Conservation (phyloP, 495 filamentous ascomycete species). For the Podospora pseudoanserina region DNA sequence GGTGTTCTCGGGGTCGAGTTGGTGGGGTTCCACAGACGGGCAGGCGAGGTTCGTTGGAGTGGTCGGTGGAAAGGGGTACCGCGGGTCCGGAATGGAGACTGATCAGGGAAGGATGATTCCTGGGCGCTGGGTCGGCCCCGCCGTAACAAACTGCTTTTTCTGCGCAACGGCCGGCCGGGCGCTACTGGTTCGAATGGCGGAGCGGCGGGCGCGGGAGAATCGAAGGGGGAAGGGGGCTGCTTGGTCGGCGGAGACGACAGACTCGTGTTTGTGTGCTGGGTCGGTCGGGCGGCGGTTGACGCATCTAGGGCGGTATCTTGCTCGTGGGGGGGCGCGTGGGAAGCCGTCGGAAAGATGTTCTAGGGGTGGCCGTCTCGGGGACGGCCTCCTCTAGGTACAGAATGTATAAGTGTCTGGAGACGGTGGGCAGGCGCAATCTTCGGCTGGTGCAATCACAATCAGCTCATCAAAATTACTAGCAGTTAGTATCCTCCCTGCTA, state of each 20-base stretch:
- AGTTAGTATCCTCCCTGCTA: neutral
- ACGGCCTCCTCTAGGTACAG: neutral
- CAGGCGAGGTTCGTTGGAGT: slow-evolving; percentile 38
- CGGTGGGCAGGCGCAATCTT: neutral
- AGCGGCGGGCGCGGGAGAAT: slow-evolving; percentile 21
- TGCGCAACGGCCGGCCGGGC: slow-evolving; percentile 20
- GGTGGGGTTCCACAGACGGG: slow-evolving; percentile 61
- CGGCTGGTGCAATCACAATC: neutral
- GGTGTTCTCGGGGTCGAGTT: slow-evolving; percentile 56
- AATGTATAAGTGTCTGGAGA: neutral
- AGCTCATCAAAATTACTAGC: neutral
- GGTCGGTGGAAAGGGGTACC: slow-evolving; percentile 30
- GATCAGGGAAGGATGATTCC: slow-evolving; percentile 29
- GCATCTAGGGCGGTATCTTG: slow-evolving; percentile 5
- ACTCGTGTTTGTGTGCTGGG: neutral
- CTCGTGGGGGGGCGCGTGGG: neutral
- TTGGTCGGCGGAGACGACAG: slow-evolving; percentile 34
- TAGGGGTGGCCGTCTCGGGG: neutral
- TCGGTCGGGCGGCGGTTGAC: neutral
- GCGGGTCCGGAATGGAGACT: slow-evolving; percentile 47
- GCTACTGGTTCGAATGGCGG: slow-evolving; percentile 19
- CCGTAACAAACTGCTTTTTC: slow-evolving; percentile 37
- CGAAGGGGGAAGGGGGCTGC: slow-evolving; percentile 35
- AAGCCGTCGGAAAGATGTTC: slow-evolving; percentile 4
- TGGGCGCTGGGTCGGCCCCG: slow-evolving; percentile 38